Percentiles rank a stretch among this genome's conserved stretches.
phyloP scores from a whole-genome alignment of 1,139 yeast genomes.

The Yamadazyma mexicana region DNA sequence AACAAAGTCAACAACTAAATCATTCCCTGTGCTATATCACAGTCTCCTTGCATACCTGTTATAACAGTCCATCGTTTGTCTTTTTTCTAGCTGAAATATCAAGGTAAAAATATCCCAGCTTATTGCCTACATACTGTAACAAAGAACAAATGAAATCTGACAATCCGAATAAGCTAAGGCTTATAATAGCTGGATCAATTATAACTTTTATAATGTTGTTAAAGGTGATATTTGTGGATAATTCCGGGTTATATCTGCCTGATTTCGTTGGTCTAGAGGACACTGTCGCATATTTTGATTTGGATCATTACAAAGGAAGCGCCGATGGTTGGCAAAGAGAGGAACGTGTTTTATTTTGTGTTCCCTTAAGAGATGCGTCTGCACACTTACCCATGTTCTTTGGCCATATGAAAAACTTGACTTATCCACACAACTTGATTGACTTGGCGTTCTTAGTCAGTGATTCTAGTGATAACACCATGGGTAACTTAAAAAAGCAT shows the following conservation, averaged over 20 bases:
- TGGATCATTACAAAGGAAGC: constrained; percentile 42
- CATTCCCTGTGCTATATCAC: too few relatives aligned
- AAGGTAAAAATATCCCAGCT: too few relatives aligned
- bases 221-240: constrained; percentile 9
- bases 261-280: constrained; percentile 21
- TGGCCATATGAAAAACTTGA: constrained; percentile 54
- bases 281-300: constrained; percentile 44
- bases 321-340: constrained; percentile 56
- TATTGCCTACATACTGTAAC: too few relatives aligned
- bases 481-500: constrained; percentile 46
- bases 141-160: constrained; percentile 10
- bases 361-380: constrained; percentile 62
- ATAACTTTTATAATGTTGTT: constrained; percentile 8
- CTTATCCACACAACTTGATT: constrained; percentile 57
- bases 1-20: too few relatives aligned
- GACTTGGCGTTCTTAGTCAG: constrained; percentile 60
- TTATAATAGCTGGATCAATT: constrained; percentile 9
- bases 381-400: constrained; percentile 65
- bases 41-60: too few relatives aligned
- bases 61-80: too few relatives aligned
- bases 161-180: constrained; percentile 9
- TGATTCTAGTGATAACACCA: constrained; percentile 58
- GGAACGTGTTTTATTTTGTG: constrained; percentile 56
- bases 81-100: too few relatives aligned
- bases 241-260: constrained; percentile 22